These are phyloP conservation scores for Solanum virginianum DNA, from an alignment of 257 asterid species.

Conservation along the genomic window DNA sequence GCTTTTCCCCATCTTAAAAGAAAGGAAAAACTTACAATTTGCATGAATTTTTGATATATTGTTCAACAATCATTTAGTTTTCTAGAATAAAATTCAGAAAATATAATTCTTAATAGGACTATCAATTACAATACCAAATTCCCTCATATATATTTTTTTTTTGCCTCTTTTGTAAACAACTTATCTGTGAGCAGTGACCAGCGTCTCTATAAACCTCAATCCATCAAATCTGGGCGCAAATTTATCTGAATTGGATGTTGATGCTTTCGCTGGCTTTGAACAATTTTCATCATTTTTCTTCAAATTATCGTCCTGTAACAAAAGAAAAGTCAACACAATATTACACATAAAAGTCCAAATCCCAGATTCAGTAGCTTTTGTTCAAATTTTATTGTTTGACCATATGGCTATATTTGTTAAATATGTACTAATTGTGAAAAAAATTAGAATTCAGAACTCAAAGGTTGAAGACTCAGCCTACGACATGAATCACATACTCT, in stretches of 20 bases:
- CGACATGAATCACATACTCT: too few species aligned
- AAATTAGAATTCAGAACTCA: not conserved
- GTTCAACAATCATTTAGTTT: not conserved
- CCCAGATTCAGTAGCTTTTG: not conserved
- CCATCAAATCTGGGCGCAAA: slow-evolving; percentile 12
- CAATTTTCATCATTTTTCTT: not conserved
- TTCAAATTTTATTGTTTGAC: too few species aligned
- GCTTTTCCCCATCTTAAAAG: not conserved
- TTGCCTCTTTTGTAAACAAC: not conserved
- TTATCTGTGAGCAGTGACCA: slow-evolving; percentile 10
- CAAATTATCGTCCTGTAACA: not conserved
- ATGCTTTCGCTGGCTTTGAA: not conserved
- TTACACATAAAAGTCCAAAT: too few species aligned
- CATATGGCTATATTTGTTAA: too few species aligned
- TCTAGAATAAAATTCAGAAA: not conserved
- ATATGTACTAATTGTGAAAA: too few species aligned
- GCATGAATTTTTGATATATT: not conserved
- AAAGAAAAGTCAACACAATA: not conserved
- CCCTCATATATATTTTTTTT: not conserved
- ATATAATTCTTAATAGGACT: not conserved
- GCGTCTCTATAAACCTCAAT: slow-evolving; percentile 5
- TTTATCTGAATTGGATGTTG: not conserved
- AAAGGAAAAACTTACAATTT: not conserved
- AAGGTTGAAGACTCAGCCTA: too few species aligned
- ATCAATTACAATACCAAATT: not conserved